Evolutionary conservation across 2,329 filamentous ascomycete species (phyloP), one percentile per base, ranked within the genome.

Genomic region (Parascedosporium putredinis): DNA sequence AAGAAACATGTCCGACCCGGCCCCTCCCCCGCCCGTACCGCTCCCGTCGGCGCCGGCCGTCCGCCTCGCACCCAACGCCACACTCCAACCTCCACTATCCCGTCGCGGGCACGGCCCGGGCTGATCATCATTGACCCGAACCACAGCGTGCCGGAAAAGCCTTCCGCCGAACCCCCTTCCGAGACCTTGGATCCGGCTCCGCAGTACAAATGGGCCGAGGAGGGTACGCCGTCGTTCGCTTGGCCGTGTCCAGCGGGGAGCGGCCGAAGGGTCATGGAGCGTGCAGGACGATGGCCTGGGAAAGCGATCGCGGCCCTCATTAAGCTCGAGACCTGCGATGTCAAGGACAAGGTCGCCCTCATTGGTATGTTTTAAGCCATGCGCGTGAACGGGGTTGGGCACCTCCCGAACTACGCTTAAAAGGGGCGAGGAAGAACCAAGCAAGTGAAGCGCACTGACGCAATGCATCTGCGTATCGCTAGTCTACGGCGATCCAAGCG

Each of bases 291-390:
- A 50, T 14, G 47, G 54, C 14, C 45, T 62, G 0, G 29, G 4
- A 48, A 54, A 16, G 58, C 57, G 0, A 42, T 65, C 20, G 50
- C 54, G 12, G 56, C 55, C 0, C 52, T 61, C 23, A 45, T 51
- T 0, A 43, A 46, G 1, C 58, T 57, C 34, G 62, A 59, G 0
- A 52, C 55, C 12, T 69, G 67, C 47, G 58, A 70, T 42, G 58
- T 61, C 1, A 67, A 65, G 14, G 63, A 62, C 9, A 67, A 67
- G 51, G 57, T 71, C 48, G 68, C 62, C 5, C 29, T 71, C 2
- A 57, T 71, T 16, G 57, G 67, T 70, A 53, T 49, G 62, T 53
- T 31, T 6, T 31, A 6, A 31, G 12, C 6, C 5, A 16, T 16
- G 5, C n/a, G 22, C 3, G n/a, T n/a, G n/a, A n/a, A n/a, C n/a